Percentiles rank a stretch among this genome's conserved stretches.
Conservation (phyloP, 2,329 filamentous ascomycete genomes). For the Zarea fungicola region DNA sequence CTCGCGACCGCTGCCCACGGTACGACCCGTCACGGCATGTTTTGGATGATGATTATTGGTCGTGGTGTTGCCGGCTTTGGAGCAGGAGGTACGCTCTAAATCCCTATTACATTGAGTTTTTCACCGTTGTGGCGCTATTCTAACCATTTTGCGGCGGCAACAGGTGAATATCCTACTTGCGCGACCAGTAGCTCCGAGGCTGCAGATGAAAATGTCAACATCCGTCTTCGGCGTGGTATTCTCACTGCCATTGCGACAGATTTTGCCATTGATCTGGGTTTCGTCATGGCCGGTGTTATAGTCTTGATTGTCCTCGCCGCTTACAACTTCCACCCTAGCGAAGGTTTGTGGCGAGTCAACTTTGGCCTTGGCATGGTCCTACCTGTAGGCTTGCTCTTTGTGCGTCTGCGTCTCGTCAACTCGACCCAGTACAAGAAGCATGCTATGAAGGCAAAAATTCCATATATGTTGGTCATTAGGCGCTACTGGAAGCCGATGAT, state of each 20-base stretch:
- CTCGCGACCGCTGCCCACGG: conserved; percentile 40
- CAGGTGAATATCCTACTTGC: conserved; percentile 27
- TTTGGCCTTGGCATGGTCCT: conserved; percentile 21
- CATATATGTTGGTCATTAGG: conserved; percentile 21
- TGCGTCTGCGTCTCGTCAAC: conserved; percentile 46
- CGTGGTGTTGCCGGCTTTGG: conserved; percentile 44
- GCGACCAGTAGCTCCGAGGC: conserved; percentile 24
- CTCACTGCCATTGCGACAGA: conserved; percentile 37
- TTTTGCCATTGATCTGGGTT: conserved; percentile 29
- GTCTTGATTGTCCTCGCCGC: conserved; percentile 40
- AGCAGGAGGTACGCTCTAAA: conserved; percentile 26
- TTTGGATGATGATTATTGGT: conserved; percentile 46
- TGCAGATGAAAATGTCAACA: conserved; percentile 22
- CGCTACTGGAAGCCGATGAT: conserved; percentile 42
- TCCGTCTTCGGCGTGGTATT: conserved; percentile 24
- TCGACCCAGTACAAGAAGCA: conserved; percentile 35
- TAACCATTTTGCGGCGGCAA: no score
- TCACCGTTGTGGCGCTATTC: background rate
- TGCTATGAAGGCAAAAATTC: conserved; percentile 23
- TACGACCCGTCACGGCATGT: conserved; percentile 37
- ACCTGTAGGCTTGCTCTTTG: conserved; percentile 48
- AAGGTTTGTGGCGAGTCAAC: conserved; percentile 39
- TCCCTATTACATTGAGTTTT: background rate
- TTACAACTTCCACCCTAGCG: conserved; percentile 26
- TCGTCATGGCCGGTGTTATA: conserved; percentile 37